These are phyloP conservation scores for Triadica sebifera DNA, from an alignment of 345 rosid species.

Conservation along the genomic window DNA sequence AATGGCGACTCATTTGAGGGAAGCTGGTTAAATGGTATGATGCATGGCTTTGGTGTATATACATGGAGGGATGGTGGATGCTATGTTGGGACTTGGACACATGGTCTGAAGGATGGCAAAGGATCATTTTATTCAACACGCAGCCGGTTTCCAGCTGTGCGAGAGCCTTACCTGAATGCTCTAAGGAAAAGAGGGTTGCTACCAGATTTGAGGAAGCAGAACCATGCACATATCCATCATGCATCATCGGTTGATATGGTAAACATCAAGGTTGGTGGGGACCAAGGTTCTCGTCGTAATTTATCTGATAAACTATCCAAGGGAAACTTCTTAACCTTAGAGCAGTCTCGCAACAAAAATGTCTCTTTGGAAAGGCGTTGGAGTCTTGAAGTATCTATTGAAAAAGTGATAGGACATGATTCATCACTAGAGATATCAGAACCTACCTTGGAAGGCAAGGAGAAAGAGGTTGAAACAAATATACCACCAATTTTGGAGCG, in stretches of 20 bases:
- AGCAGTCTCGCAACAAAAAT: conserved; percentile 64
- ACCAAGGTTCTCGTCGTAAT: conserved; percentile 33
- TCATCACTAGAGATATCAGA: conserved; percentile 31
- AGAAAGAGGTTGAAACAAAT: conserved; percentile 37
- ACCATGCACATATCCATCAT: conserved; percentile 50
- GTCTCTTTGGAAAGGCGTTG: conserved; percentile 89
- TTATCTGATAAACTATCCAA: conserved; percentile 54
- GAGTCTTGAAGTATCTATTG: conserved; percentile 97
- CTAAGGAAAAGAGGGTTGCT: conserved; percentile 80
- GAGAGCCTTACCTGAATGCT: conserved; percentile 74
- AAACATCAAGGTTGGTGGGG: conserved; percentile 48
- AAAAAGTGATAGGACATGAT: conserved; percentile 88
- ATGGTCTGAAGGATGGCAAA: conserved; percentile 93
- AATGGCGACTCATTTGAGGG: conserved; percentile 89
- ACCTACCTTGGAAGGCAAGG: conserved; percentile 39
- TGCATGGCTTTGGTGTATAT: conserved; percentile 93
- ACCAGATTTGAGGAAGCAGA: conserved; percentile 75
- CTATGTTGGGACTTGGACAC: conserved; percentile 93
- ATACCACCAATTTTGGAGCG: conserved; percentile 70
- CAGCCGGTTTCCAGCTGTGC: conserved; percentile 62
- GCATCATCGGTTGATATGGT: conserved; percentile 73
- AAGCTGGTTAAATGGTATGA: conserved; percentile 85
- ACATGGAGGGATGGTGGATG: conserved; percentile 89
- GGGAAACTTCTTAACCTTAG: conserved; percentile 69
- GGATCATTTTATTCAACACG: conserved; percentile 91